Evolutionary conservation across 495 filamentous ascomycete species (phyloP), one percentile per base, ranked within the genome.

Genomic region (Aspergillus kassunensis): DNA sequence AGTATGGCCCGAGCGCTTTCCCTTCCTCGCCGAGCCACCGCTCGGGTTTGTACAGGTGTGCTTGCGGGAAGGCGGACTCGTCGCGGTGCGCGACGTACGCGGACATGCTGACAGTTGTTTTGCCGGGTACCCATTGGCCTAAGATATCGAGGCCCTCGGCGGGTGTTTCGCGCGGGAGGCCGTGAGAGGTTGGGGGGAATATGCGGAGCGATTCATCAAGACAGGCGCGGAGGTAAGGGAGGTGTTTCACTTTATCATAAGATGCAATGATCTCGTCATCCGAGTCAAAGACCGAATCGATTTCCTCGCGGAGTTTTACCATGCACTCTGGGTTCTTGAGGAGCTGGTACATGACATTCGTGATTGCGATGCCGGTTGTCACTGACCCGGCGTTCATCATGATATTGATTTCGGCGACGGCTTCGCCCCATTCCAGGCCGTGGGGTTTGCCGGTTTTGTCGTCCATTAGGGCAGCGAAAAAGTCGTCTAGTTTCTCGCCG

Each of bases 401-500:
- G 40, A 68, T 64, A 43, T 60, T 63, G 45, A 64, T 64, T 43
- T 71, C 68, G 31, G 69, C 57, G 15, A 66, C 54, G 2, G 65
- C 58, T 40, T 72, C 61, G 16, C 62, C 66, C 54, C 57, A 67
- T 57, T 69, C 65, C 0, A 71, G 66, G 46, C 60, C 64, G 53
- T 66, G 62, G 7, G 66, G 40, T 31, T 74, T 70, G 1, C 73
- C 66, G 16, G 73, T 66, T 57, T 79, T 80, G 57, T 77, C 75
- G 34, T 80, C 71, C 76, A 81, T 77, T n/a, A 81, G 54, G 2
- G 72, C 68, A 27, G 69, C 60, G 66, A 82, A 81, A 61, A 83
- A 82, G 52, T 82, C 79, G 27, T 81, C 76, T 0, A 81, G 68
- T 45, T 73, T 70, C 46, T 82, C 78, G 20, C 78, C 78, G n/a